Base-by-base conservation (phyloP, 441 rosid genomes). In the Adansonia madagascariensis region DNA sequence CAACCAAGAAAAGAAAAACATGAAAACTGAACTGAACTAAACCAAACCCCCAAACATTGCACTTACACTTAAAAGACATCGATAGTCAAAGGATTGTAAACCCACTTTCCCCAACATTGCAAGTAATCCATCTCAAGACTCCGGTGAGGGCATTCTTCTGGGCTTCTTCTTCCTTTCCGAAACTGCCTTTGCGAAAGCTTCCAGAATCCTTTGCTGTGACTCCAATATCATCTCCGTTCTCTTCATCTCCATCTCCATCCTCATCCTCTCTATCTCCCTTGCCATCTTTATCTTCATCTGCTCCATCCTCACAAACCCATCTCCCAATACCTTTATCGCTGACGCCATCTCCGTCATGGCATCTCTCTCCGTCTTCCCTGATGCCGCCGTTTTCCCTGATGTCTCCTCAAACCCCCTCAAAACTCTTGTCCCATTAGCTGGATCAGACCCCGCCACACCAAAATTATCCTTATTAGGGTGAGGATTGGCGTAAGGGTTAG, bases 181-280 rank as follows among this genome's bases (percentile, higher is more conserved):
- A 52, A 89, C 85, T 3, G 88, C 90, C 81, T 89, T 91, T 0
- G 95, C 90, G 74, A 94, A 93, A 0, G 97, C 89, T 72, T 91
- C 95, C 24, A 94, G 87, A 24, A 93, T 85, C 64, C 92, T 80
- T 78, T 93, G 95, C 74, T 94, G 98, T 0, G 98, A 94, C 31
- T 93, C 95, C 77, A 94, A 76, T 72, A 94, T 89, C 98, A 93
- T 89, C 83, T 90, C 88, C 0, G 97, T 93, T 24, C 93, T 83
- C 88, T 94, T 93, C 92, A 91, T 88, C 86, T 94, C 98, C 89
- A 90, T 94, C 10, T 94, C 97, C 94, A 93, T 93, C 73, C 97
- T 86, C 97, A 88, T 93, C 0, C 84, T 83, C 81, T 94, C 98
- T 1, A 94, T 84, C 85, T 93, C 98, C 78, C 88, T 90, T 0